Conservation (phyloP, 2,329 filamentous ascomycete species). For the Fusarium sp. region DNA sequence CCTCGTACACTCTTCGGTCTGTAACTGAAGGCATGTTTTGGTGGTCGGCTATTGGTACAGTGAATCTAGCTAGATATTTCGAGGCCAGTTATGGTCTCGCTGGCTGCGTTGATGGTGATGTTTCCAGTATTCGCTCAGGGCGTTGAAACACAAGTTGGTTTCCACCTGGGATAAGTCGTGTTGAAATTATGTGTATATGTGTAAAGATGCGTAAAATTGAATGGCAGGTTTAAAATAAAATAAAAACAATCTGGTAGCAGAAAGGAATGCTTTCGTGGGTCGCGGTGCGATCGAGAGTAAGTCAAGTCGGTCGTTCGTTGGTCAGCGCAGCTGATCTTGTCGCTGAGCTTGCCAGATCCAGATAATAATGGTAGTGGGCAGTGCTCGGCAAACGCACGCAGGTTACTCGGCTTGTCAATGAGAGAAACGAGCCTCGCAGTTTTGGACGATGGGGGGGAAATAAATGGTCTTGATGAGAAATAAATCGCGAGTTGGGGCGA, state of each 20-base stretch:
- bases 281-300: slow-evolving; percentile 38
- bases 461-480: slow-evolving; percentile 23
- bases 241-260: slow-evolving; percentile 19
- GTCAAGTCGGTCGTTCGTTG: slow-evolving; percentile 44
- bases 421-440: slow-evolving; percentile 32
- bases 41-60: slow-evolving; percentile 12
- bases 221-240: not conserved
- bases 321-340: slow-evolving; percentile 52
- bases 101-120: slow-evolving; percentile 12
- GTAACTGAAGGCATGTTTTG: slow-evolving; percentile 72
- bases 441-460: not conserved
- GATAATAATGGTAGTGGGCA: slow-evolving; percentile 24
- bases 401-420: slow-evolving; percentile 22
- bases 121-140: slow-evolving; percentile 18
- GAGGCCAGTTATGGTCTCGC: slow-evolving; percentile 14
- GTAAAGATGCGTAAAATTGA: slow-evolving; percentile 36
- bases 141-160: slow-evolving; percentile 35
- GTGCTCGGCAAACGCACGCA: slow-evolving; percentile 34
- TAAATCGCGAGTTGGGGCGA: slow-evolving; percentile 24
- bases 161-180: slow-evolving; percentile 42
- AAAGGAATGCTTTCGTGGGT: slow-evolving; percentile 46
- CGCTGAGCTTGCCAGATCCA: slow-evolving; percentile 35
- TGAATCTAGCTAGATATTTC: slow-evolving; percentile 1
- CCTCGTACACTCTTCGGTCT: slow-evolving; percentile 72
- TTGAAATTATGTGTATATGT: slow-evolving; percentile 42